Base-by-base conservation (phyloP, 2,329 filamentous ascomycete species). In the Sclerotinia trifoliorum region DNA sequence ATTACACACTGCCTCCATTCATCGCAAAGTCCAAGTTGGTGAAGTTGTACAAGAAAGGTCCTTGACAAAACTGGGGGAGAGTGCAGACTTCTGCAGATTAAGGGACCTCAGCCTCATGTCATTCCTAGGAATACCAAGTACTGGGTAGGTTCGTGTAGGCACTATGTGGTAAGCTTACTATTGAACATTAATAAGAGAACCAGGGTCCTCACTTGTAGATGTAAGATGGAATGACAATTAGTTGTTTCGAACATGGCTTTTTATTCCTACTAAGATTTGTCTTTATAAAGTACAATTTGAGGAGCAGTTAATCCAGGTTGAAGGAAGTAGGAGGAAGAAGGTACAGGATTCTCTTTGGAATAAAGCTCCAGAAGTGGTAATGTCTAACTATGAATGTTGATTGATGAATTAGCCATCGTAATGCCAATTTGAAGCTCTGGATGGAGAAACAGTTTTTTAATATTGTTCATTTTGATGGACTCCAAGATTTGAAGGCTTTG, bases 1-100 rank as follows among this genome's bases (percentile, higher is more conserved):
- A 61, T 21, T 58, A 39, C 17, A 44, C 39, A 60, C 56, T 62
- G 58, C 58, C 58, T 19, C 44, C 15, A 56, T 56, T n/a, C 15
- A 56, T 56, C 5, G 19, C 6, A 19, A 5, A 11, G 44, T 39
- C n/a, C 44, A 17, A 35, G 19, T 35, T 17, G 4, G 35, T 17
- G 2, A 61, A 6, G 13, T 21, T 39, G 24, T 62, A 35, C 44
- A 49, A 49, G 0, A 24, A 32, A 19, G 13, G 0, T 35, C 10
- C 6, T 49, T 49, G 7, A 13, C 13, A 24, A 17, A 17, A 29
- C 26, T 19, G 13, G 29, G 0, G 21, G 19, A 46, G 24, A 49
- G 13, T 35, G 29, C 19, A 62, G 46, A 62, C 4, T 39, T 49
- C 2, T 2, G 15, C 46, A 19, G 29, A 8, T 49, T 19, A 13